Conservation (phyloP, 176 grass and related monocot genomes). For the Avena sativa region DNA sequence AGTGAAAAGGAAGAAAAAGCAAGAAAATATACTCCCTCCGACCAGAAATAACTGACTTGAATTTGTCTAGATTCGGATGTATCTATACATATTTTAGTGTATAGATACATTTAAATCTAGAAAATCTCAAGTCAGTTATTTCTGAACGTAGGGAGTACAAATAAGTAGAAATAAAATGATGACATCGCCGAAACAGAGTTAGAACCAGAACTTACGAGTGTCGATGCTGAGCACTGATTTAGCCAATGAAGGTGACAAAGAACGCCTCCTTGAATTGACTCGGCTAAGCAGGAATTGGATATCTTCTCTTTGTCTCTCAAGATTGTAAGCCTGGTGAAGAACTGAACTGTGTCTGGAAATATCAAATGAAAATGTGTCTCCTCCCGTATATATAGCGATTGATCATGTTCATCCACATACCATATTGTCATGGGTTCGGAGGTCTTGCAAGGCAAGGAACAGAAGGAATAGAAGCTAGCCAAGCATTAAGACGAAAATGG, state of each 20-base stretch:
- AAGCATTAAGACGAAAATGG: neutral
- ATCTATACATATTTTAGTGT: no score
- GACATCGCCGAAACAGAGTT: neutral
- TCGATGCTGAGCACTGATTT: conserved; percentile 38
- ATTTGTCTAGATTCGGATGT: no score
- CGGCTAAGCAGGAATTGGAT: neutral
- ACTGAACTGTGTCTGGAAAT: neutral
- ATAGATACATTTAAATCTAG: no score
- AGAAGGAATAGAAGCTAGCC: neutral
- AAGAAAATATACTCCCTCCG: no score
- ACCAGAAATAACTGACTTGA: no score
- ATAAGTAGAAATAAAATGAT: neutral
- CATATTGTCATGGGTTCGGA: neutral
- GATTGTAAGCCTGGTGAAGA: neutral
- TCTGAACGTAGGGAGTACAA: no score
- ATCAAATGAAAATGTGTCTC: neutral
- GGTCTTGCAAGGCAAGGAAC: conserved; percentile 27
- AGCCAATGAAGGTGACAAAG: conserved; percentile 2
- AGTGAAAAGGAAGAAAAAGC: neutral
- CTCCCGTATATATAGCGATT: neutral
- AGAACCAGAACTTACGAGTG: conserved; percentile 37
- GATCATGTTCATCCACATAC: neutral
- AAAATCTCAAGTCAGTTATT: no score
- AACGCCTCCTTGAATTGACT: conserved; percentile 18
- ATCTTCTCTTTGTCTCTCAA: neutral